Conservation (phyloP, 441 rosid species). For the Heliophila coronopifolia region DNA sequence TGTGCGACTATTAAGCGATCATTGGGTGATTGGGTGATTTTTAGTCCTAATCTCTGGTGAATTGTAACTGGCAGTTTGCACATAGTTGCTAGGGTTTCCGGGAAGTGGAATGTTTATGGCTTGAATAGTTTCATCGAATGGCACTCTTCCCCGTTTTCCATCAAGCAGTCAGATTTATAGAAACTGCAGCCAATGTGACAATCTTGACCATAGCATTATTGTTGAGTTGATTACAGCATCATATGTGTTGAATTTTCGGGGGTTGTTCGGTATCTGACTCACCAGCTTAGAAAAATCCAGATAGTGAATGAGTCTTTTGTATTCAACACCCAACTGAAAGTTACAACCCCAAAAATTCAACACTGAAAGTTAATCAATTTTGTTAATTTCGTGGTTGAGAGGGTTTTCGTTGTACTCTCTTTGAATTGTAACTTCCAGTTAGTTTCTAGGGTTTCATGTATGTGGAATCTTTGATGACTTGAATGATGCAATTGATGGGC, state of each 20-base stretch:
- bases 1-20: not conserved
- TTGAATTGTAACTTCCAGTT: not conserved
- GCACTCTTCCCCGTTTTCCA: not conserved
- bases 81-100: slow-evolving; percentile 1
- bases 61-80: not conserved
- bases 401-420: not conserved
- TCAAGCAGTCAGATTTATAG: not conserved
- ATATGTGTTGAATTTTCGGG: not conserved
- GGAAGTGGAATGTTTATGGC: not conserved
- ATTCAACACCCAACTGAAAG: too few species aligned
- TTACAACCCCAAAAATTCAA: too few species aligned
- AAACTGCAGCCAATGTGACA: not conserved
- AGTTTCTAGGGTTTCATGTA: not conserved
- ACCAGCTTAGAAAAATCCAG: slow-evolving; percentile 72
- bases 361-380: too few species aligned
- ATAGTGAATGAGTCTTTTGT: slow-evolving; percentile 71
- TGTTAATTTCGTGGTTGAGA: too few species aligned
- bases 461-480: not conserved
- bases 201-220: slow-evolving; percentile 1
- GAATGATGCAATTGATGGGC: not conserved
- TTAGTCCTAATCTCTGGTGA: not conserved
- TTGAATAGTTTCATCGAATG: not conserved
- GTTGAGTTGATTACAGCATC: not conserved
- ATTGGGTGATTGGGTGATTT: not conserved
- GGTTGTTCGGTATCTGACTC: slow-evolving; percentile 63